Base-by-base conservation (phyloP, 2,329 filamentous ascomycete species). In the Epicoccum nigrum region DNA sequence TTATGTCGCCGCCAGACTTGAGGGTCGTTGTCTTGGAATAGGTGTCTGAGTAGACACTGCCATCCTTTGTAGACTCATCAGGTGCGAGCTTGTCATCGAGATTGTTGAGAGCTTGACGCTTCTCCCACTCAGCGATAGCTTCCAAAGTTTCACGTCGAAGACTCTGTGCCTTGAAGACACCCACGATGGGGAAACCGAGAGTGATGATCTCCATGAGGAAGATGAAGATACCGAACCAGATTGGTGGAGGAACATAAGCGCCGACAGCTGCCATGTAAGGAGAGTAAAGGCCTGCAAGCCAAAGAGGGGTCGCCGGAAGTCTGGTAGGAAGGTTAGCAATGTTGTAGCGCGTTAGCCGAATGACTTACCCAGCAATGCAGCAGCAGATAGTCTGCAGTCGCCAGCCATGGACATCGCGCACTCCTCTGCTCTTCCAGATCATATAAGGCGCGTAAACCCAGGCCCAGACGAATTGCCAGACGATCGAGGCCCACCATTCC, bases 381-480 rank as follows among this genome's bases (percentile, higher is more conserved):
- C 67, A 70, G 52, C 63, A 65, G 5, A 71, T 66, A 4, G 68
- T 72, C 51, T 71, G 68, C 1, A 66, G 21, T 4, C 68, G 54
- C 69, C 68, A 72, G 16, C 65, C 60, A 30, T 71, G 64, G 1
- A 70, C 68, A 52, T 72, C 69, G 27, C 62, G 60, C 4, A 72
- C 64, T 8, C 62, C 60, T 6, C 69, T 63, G 33, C 67, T 68
- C 51, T 67, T 70, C 64, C 68, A 71, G 8, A 72, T 56, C 44
- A 67, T 56, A 47, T 68, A 71, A 2, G 69, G 69, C 7, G 69
- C 69, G 37, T 71, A 70, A 4, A 72, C 46, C 69, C 69, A 72
- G 2, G 66, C 59, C 69, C 69, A 72, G 55, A 70, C 68, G 16
- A 72, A 63, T 32, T 72, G 69, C 69, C 69, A 72, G 2, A 70